phyloP scores from a whole-genome alignment of 257 asterid species.

The Fraxinus pennsylvanica region DNA sequence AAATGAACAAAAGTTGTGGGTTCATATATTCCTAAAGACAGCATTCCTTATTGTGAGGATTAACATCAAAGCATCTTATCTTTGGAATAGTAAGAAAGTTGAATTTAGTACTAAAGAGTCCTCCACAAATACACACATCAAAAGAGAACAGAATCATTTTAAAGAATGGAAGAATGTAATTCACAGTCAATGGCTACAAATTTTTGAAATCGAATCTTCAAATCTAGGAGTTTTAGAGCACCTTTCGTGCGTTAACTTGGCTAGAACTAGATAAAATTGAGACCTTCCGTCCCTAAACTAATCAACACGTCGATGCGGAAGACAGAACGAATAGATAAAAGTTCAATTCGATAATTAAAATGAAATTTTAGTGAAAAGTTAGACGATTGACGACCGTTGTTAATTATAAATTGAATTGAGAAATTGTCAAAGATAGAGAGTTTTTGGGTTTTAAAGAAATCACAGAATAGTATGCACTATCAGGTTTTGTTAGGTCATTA shows the following conservation, averaged over 20 bases:
- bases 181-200: conserved; percentile 24
- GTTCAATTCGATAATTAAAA: too few relatives aligned
- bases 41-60: conserved; percentile 15
- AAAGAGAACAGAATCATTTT: conserved; percentile 36
- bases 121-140: conserved; percentile 24
- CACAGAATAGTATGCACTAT: conserved; percentile 24
- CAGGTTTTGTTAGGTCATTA: conserved; percentile 24
- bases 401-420: neutral
- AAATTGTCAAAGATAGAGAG: neutral
- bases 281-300: too few relatives aligned
- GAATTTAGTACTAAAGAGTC: conserved; percentile 19
- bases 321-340: neutral
- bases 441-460: neutral
- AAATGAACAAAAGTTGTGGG: neutral
- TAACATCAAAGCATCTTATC: conserved; percentile 20
- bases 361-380: too few relatives aligned
- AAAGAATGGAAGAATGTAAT: conserved; percentile 24
- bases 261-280: too few relatives aligned
- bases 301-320: neutral
- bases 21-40: conserved; percentile 17
- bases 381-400: neutral
- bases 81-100: conserved; percentile 2
- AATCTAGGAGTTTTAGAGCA: neutral
- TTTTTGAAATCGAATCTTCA: conserved; percentile 5
- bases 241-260: too few relatives aligned